Base-by-base conservation (phyloP, 2,329 filamentous ascomycete genomes). In the Hymenoscyphus albidus region DNA sequence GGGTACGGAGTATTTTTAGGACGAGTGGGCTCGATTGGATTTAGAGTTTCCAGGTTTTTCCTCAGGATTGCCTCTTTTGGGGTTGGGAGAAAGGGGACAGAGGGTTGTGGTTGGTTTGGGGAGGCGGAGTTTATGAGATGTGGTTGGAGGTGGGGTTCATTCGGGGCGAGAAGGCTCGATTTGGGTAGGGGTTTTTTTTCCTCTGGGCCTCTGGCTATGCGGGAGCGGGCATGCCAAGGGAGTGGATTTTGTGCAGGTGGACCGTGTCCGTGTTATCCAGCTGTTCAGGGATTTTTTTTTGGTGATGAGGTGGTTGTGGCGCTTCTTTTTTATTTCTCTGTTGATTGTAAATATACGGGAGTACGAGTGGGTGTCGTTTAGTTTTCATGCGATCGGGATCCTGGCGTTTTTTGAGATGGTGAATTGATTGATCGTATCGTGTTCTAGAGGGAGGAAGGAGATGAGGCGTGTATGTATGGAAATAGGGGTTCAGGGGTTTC, bases 401-500 rank as follows among this genome's bases (percentile, higher is more conserved):
- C 18, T 48, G 44, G 9, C 4, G 18, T 51, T 13, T 4, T 51
- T 18, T 22, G 35, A 35, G 35, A 7, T 35, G 3, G 35, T 6
- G 35, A 35, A 27, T 27, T 27, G 35, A 6, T 35, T 35, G 35
- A 35, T 35, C 35, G 35, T 10, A 35, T 35, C 35, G 35, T 35
- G 35, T 35, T 35, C 3, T 35, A 5, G 35, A 35, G 7, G 32
- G 7, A 35, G 35, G 35, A 10, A 35, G 5, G 35, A 35, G 5
- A 35, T 35, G 35, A 35, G 35, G 35, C 35, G 35, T 54, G 48
- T 22, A 54, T 54, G 48, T 54, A 27, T 27, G 48, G 48, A 54
- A 54, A 54, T 54, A 54, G 48, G 48, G 48, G 48, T 27, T 54
- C 48, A 54, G 48, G 18, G 48, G 48, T 54, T 51, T 22, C 22